Evolutionary conservation across 352 stramenopile genomes (phyloP).

Genomic region (Aphanomyces stellatus): DNA sequence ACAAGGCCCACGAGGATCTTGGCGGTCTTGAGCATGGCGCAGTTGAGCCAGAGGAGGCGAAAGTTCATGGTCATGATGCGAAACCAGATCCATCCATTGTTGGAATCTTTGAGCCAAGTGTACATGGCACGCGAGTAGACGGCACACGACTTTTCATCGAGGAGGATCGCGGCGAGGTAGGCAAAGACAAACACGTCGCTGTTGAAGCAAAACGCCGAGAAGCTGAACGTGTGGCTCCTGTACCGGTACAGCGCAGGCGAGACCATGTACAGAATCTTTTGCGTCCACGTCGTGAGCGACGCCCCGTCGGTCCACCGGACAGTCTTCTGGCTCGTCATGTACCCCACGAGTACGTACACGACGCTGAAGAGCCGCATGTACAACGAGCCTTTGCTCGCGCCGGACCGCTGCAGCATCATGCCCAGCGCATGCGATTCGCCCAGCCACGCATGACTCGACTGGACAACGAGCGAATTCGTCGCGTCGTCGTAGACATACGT

Average conservation of each 20-base stretch:
- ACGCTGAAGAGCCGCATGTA: neutral
- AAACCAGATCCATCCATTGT: neutral
- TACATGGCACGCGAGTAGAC: neutral
- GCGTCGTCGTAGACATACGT: neutral
- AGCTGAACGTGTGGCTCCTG: neutral
- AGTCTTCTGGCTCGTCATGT: neutral
- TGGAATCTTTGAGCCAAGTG: neutral
- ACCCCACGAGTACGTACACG: neutral
- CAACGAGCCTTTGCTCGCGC: neutral
- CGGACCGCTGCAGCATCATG: neutral
- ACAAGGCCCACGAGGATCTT: neutral
- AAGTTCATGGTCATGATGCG: neutral
- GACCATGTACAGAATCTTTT: neutral
- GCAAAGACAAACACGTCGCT: constrained; percentile 10
- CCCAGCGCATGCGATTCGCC: neutral
- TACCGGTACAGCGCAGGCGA: constrained; percentile 1
- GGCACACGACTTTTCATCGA: neutral
- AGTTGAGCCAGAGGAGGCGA: constrained; percentile 6
- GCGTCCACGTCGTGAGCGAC: neutral
- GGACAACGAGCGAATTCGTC: neutral
- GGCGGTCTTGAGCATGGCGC: neutral
- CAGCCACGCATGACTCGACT: neutral
- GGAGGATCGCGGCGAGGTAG: neutral
- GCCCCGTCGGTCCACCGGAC: constrained; percentile 4
- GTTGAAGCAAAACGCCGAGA: constrained; percentile 14